phyloP scores from a whole-genome alignment of 1,284 basidiomycete genomes.

The Baeospora myosura region DNA sequence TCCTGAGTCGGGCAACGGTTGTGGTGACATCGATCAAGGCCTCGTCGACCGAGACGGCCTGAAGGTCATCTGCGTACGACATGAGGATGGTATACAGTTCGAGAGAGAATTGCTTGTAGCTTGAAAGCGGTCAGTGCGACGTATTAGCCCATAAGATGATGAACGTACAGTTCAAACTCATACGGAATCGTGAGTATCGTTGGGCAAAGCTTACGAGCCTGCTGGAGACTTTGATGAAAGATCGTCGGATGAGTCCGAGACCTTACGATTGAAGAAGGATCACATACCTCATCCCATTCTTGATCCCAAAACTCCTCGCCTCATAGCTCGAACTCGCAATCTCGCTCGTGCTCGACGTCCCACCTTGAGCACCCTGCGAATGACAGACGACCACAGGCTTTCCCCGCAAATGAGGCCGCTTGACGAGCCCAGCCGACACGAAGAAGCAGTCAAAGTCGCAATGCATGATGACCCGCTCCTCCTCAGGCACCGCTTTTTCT shows the following conservation, averaged over 20 bases:
- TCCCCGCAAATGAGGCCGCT: slow-evolving; percentile 71
- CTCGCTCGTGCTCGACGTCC: slow-evolving; percentile 79
- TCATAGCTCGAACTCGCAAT: slow-evolving; percentile 95
- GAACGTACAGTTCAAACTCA: slow-evolving; percentile 65
- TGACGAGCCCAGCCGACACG: slow-evolving; percentile 80
- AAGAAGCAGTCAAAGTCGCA: slow-evolving; percentile 99
- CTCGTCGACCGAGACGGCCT: slow-evolving; percentile 96
- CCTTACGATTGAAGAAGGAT: slow-evolving; percentile 1
- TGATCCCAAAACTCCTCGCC: slow-evolving; percentile 81
- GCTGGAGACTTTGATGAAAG: slow-evolving; percentile 63
- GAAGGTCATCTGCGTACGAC: slow-evolving; percentile 82
- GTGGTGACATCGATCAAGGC: slow-evolving; percentile 86
- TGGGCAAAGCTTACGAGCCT: slow-evolving; percentile 76
- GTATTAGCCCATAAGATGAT: not conserved
- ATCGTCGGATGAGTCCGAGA: slow-evolving; percentile 3
- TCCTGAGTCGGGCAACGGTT: slow-evolving; percentile 43
- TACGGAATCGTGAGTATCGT: slow-evolving; percentile 81
- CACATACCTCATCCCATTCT: slow-evolving; percentile 86
- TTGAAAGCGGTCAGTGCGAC: slow-evolving; percentile 24
- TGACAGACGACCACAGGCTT: slow-evolving; percentile 94
- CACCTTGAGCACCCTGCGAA: slow-evolving; percentile 68
- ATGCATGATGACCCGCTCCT: slow-evolving; percentile 78
- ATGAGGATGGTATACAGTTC: slow-evolving; percentile 92
- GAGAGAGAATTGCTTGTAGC: slow-evolving; percentile 77
- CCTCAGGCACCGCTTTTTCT: slow-evolving; percentile 26